These are phyloP conservation scores for Blastobotrys capitulatus DNA, from an alignment of 1,139 yeast genomes.

Conservation along the genomic window DNA sequence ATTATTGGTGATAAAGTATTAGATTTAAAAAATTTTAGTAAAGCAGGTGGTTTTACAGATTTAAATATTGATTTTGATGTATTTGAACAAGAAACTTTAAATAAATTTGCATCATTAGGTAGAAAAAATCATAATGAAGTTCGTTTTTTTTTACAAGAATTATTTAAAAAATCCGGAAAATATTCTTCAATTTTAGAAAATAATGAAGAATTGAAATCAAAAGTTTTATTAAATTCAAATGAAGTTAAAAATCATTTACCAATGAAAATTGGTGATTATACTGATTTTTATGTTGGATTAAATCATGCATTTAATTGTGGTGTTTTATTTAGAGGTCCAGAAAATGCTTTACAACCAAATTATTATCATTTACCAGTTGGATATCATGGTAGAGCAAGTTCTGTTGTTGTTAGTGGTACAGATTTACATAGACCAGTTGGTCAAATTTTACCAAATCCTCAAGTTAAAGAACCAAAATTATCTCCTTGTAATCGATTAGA, in stretches of 20 bases:
- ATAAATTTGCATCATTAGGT: constrained; percentile 24
- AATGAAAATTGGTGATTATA: constrained; percentile 25
- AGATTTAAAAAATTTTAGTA: constrained; percentile 19
- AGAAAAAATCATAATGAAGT: constrained; percentile 17
- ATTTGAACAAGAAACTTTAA: constrained; percentile 17
- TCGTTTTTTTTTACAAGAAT: constrained; percentile 20
- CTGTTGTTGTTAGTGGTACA: constrained; percentile 27
- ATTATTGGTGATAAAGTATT: constrained; percentile 20
- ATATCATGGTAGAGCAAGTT: constrained; percentile 28
- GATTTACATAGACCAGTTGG: constrained; percentile 25
- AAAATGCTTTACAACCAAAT: constrained; percentile 26
- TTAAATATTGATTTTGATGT: constrained; percentile 11
- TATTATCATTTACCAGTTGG: constrained; percentile 27
- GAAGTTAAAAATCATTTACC: constrained; percentile 20
- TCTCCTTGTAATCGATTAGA: constrained; percentile 22
- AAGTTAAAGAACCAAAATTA: constrained; percentile 14
- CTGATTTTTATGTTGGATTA: constrained; percentile 25
- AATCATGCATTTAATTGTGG: constrained; percentile 28
- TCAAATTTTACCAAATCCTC: constrained; percentile 19
- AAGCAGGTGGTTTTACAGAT: constrained; percentile 16
- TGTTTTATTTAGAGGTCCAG: constrained; percentile 22
- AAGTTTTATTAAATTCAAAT: constrained; percentile 10
- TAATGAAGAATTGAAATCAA: constrained; percentile 4
- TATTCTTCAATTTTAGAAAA: constrained; percentile 18
- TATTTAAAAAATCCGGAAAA: constrained; percentile 17